These are phyloP conservation scores for Exserohilum rostratum DNA, from an alignment of 2,329 filamentous ascomycete species.

Conservation along the genomic window DNA sequence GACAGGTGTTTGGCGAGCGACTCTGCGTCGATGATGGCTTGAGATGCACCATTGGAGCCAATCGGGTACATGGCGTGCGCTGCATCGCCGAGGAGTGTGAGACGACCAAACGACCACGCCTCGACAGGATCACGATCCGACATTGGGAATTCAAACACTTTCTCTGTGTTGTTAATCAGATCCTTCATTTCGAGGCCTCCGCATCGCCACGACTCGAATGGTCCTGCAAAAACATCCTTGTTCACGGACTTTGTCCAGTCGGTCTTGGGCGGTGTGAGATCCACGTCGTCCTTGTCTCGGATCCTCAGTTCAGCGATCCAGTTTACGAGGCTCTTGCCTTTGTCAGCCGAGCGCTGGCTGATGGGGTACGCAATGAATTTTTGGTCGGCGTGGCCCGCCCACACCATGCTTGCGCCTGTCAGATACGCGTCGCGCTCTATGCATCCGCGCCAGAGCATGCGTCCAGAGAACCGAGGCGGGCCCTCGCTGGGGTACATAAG, in stretches of 20 bases:
- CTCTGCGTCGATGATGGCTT: conserved; percentile 55
- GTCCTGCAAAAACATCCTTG: conserved; percentile 49
- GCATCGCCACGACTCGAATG: conserved; percentile 52
- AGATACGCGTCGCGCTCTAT: conserved; percentile 50
- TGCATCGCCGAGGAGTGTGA: conserved; percentile 51
- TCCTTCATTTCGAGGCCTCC: conserved; percentile 53
- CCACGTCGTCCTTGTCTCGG: conserved; percentile 50
- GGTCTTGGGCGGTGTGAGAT: conserved; percentile 52
- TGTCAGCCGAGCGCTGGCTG: conserved; percentile 43
- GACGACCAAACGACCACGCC: conserved; percentile 45
- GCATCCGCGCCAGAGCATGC: conserved; percentile 56
- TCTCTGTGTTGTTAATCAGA: conserved; percentile 51
- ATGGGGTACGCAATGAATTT: conserved; percentile 58
- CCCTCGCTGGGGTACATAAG: conserved; percentile 54
- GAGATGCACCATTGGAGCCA: conserved; percentile 53
- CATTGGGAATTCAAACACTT: conserved; percentile 56
- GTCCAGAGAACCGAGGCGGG: conserved; percentile 53
- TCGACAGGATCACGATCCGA: conserved; percentile 53
- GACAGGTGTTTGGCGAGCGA: conserved; percentile 45
- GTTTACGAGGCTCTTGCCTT: conserved; percentile 52
- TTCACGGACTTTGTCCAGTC: conserved; percentile 54
- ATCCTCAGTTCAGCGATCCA: conserved; percentile 57
- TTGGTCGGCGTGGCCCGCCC: conserved; percentile 56
- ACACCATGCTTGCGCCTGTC: conserved; percentile 54
- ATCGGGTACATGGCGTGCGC: conserved; percentile 54